Base-by-base conservation (phyloP, 2,329 filamentous ascomycete species). In the Rosellinia necatrix region DNA sequence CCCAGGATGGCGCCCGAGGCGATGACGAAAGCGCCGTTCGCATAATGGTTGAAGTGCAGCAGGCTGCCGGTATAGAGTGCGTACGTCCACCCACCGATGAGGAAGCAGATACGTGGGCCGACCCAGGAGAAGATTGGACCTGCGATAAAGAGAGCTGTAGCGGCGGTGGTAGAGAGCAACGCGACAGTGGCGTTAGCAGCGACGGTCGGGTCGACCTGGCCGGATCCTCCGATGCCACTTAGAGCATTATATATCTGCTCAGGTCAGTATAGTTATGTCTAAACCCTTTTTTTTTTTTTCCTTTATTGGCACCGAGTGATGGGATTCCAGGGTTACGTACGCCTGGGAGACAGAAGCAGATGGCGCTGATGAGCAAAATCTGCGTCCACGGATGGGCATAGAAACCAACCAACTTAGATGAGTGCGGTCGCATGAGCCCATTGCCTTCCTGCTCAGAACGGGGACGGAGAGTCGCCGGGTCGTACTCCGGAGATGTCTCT, bases 371-470 rank as follows among this genome's bases (percentile, higher is more conserved):
- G 8, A 60, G 58, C 15, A 54, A 24, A 30, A 58, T 60, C 34
- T 60, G 58, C 7, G 58, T 58, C 58, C 58, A 60, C 10, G 50
- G 47, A 41, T 60, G 54, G n/a, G 58, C 24, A 44, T 60, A 56
- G 38, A 59, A 48, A 38, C 27, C 22, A 21, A 56, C 46, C 8
- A 59, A 10, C 29, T 51, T 59, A 4, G 49, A 47, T 6, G 49
- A 51, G 17, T 29, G 42, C 12, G 10, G 43, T 13, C 32, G 35
- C 13, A 24, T 1, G 24, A n/a, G n/a, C n/a, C n/a, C n/a, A n/a
- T 19, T 42, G 32, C 9, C 25, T 9, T n/a, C 21, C 15, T 24
- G 37, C 15, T 29, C n/a, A 15, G 25, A n/a, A n/a, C n/a, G n/a
- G n/a, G n/a, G n/a, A n/a, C n/a, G n/a, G 3, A 8, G 8, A 17